Evolutionary conservation across 2,329 filamentous ascomycete species (phyloP).

Genomic region (Beauveria varroae): DNA sequence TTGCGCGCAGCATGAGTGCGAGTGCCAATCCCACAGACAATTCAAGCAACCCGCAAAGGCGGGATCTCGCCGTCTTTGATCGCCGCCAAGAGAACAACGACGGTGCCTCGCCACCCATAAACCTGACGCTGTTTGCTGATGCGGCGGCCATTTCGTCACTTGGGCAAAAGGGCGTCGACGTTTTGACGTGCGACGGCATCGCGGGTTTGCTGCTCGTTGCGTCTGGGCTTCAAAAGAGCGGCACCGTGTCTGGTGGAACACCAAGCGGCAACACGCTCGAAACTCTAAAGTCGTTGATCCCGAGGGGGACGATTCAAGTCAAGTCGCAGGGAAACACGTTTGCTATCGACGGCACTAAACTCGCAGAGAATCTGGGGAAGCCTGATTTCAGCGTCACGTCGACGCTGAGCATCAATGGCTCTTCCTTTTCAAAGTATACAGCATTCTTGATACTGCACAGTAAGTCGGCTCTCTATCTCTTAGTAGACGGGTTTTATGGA

Average conservation of each 20-base stretch:
- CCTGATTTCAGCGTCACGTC: slow-evolving; percentile 9
- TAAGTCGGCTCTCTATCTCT: not conserved
- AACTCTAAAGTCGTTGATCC: slow-evolving; percentile 18
- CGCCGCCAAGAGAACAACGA: not conserved
- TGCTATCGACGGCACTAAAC: slow-evolving; percentile 18
- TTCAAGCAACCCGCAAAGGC: not conserved
- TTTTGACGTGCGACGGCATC: slow-evolving; percentile 25
- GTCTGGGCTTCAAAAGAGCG: slow-evolving; percentile 19
- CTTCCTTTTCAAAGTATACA: not conserved
- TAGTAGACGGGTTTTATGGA: not conserved
- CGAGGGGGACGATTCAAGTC: slow-evolving; percentile 20
- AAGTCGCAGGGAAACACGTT: slow-evolving; percentile 20
- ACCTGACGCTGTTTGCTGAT: slow-evolving; percentile 22
- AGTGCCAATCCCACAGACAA: not conserved
- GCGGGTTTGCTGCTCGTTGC: slow-evolving; percentile 23
- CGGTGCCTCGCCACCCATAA: not conserved
- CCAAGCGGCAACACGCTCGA: slow-evolving; percentile 12
- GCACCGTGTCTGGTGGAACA: slow-evolving; percentile 13
- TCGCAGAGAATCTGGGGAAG: slow-evolving; percentile 16
- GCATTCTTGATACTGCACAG: not conserved
- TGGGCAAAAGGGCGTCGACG: slow-evolving; percentile 22
- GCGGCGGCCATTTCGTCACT: slow-evolving; percentile 23
- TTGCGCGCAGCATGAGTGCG: slow-evolving; percentile 15
- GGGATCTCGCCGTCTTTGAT: not conserved
- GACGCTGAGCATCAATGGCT: not conserved